These are phyloP conservation scores for Lachnellula cervina DNA, from an alignment of 2,329 filamentous ascomycete genomes.

Conservation along the genomic window DNA sequence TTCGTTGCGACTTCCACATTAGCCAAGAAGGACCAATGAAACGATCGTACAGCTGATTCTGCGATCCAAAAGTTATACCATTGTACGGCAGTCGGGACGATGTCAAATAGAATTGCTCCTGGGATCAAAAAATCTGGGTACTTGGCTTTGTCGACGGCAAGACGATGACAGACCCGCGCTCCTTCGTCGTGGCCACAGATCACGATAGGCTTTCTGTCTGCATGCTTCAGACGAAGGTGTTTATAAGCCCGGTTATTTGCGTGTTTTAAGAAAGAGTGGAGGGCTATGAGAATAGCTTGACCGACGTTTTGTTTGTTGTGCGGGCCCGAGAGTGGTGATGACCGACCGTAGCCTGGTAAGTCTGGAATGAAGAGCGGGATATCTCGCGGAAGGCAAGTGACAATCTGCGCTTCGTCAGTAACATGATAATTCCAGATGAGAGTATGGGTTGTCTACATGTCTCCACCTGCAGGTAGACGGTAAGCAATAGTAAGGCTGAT, in stretches of 20 bases:
- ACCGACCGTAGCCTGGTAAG: constrained; percentile 42
- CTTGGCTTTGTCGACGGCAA: constrained; percentile 38
- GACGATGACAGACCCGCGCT: constrained; percentile 44
- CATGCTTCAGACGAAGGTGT: not conserved
- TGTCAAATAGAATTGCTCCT: constrained; percentile 42
- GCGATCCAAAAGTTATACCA: constrained; percentile 39
- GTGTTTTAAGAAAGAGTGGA: constrained; percentile 26
- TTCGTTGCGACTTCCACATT: constrained; percentile 39
- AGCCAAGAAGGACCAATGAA: constrained; percentile 49
- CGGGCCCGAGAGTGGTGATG: constrained; percentile 30
- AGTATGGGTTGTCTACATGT: constrained; percentile 10
- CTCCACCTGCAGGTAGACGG: constrained; percentile 8
- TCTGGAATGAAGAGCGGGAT: constrained; percentile 43
- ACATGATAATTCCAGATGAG: not conserved
- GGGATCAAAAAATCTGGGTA: constrained; percentile 33
- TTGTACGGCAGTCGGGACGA: constrained; percentile 43
- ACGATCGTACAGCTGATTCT: constrained; percentile 30
- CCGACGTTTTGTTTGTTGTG: constrained; percentile 39
- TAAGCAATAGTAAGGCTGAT: not conserved
- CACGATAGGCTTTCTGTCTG: constrained; percentile 32
- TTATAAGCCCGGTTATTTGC: not conserved
- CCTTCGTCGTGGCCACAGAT: constrained; percentile 47
- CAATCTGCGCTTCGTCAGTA: constrained; percentile 28
- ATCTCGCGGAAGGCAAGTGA: constrained; percentile 34
- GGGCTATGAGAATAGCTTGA: constrained; percentile 37